These are phyloP conservation scores for Bryopsis sp. DNA, from an alignment of 139 green algal species.

Conservation along the genomic window DNA sequence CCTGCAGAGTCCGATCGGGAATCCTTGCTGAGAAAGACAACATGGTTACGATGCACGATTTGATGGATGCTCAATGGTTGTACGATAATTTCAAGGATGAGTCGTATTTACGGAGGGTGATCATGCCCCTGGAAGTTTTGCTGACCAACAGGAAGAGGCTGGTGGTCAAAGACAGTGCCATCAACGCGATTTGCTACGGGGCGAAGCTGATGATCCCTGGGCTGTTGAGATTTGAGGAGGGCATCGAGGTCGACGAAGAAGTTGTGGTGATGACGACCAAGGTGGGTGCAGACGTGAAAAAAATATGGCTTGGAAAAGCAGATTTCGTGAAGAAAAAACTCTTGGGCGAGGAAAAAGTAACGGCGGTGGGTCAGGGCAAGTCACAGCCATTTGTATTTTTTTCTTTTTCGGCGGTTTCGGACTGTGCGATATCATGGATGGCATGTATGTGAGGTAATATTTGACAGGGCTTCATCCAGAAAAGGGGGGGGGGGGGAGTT, in stretches of 20 bases:
- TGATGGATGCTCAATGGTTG: constrained; percentile 91
- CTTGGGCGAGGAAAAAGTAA: too few relatives aligned
- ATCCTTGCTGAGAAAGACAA: constrained; percentile 96
- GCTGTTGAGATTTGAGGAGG: constrained; percentile 80
- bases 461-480: too few relatives aligned
- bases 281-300: too few relatives aligned
- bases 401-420: too few relatives aligned
- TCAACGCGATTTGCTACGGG: constrained; percentile 99
- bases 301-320: too few relatives aligned
- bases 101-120: constrained; percentile 77
- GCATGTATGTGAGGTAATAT: too few relatives aligned
- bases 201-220: constrained; percentile 98
- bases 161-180: constrained; percentile 94
- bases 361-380: too few relatives aligned
- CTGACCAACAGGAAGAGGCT: constrained; percentile 92
- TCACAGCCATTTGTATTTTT: too few relatives aligned
- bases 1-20: constrained; percentile 30
- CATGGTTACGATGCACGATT: constrained; percentile 99
- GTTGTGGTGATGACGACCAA: constrained; percentile 98
- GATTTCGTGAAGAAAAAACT: too few relatives aligned
- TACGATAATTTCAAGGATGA: constrained; percentile 93
- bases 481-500: too few relatives aligned
- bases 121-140: constrained; percentile 94
- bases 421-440: too few relatives aligned
- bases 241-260: constrained; percentile 91